Evolutionary conservation across 163 green algal species (phyloP).

Genomic region (Scenedesmus sp.): DNA sequence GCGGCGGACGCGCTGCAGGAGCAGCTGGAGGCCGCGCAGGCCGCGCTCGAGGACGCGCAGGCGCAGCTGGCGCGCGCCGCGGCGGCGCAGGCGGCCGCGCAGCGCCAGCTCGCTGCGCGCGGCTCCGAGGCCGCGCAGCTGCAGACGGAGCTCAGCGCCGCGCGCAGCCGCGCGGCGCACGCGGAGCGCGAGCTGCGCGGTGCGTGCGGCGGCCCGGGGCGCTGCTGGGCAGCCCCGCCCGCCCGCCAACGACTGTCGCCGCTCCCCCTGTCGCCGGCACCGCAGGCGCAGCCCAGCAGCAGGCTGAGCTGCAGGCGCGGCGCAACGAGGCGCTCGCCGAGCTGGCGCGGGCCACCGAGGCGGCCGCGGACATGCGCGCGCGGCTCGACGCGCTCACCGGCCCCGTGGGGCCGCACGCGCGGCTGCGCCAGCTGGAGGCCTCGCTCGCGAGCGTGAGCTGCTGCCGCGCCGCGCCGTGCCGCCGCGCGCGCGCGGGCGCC

Average conservation of each 20-base stretch:
- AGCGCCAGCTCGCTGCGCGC: too few relatives aligned
- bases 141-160: conserved; percentile 21
- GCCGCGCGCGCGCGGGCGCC: too few relatives aligned
- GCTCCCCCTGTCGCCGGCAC: too few relatives aligned
- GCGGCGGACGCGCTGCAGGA: conserved; percentile 28
- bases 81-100: not conserved
- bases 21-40: conserved; percentile 11
- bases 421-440: conserved; percentile 14
- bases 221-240: not conserved
- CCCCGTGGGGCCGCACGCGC: conserved; percentile 20
- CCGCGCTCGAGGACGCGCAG: not conserved
- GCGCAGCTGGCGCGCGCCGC: conserved; percentile 4
- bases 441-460: conserved; percentile 9
- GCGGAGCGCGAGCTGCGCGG: conserved; percentile 21
- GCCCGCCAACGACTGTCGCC: not conserved
- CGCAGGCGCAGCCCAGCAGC: conserved; percentile 7
- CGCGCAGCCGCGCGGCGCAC: not conserved
- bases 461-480: not conserved
- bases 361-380: conserved; percentile 21
- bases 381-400: conserved; percentile 33
- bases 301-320: conserved; percentile 1
- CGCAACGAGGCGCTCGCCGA: not conserved
- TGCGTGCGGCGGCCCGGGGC: not conserved
- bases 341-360: not conserved
- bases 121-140: too few relatives aligned